Conservation (phyloP, 345 rosid genomes). For the Gossypium turneri region DNA sequence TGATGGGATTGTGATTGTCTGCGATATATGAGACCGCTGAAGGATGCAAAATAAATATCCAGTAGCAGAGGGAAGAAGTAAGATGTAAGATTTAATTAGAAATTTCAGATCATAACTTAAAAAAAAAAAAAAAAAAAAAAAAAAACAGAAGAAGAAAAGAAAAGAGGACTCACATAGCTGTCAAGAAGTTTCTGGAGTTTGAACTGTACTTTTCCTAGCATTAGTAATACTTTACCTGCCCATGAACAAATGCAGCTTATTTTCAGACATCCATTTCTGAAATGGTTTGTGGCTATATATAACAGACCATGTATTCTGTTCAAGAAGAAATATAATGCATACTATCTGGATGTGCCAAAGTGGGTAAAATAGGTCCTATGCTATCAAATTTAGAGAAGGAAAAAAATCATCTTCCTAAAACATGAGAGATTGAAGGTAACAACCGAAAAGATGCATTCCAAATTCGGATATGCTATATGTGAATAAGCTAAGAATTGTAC, state of each 20-base stretch:
- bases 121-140: background rate
- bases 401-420: background rate
- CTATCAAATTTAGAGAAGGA: slow-evolving; percentile 3
- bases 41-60: slow-evolving; percentile 18
- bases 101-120: background rate
- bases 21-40: slow-evolving; percentile 81
- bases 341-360: background rate
- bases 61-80: slow-evolving; percentile 10
- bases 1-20: slow-evolving; percentile 83
- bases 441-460: background rate
- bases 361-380: background rate
- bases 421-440: background rate
- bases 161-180: slow-evolving; percentile 62
- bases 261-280: background rate
- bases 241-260: slow-evolving; percentile 20
- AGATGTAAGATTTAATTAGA: slow-evolving; percentile 10
- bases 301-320: background rate
- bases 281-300: background rate
- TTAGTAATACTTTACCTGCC: slow-evolving; percentile 72
- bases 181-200: slow-evolving; percentile 86
- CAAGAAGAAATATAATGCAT: background rate
- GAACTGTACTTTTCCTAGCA: slow-evolving; percentile 89
- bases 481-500: slow-evolving; percentile 2
- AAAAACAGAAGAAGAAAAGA: background rate
- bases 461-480: background rate